Base-by-base conservation (phyloP, 805 yeast genomes). In the Saccharomycopsis amapae region DNA sequence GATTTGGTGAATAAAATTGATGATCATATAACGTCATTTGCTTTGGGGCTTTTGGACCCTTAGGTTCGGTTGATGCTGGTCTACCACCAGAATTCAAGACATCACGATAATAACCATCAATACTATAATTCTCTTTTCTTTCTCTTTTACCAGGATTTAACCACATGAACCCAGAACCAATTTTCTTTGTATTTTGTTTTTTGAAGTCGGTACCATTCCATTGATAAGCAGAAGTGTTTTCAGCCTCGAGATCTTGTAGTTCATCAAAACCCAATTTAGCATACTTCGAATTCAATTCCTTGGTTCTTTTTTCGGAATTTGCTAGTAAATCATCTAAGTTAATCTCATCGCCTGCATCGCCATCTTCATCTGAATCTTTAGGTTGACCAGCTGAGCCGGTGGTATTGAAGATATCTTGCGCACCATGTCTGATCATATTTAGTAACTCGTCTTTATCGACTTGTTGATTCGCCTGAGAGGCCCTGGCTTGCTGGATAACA, bases 161-260 rank as follows among this genome's bases (percentile, higher is more conserved):
- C 90, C 94, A 85, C 19, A 73, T 72, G 47, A 78, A 75, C 49
- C 71, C 72, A 18, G 51, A 47, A 10, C 76, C 67, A 33, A 73
- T 66, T 10, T 72, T 70, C 24, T 71, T 63, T n/a, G 67, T 63
- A 2, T 66, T 62, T 36, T 68, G 72, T 55, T 81, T 81, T 62
- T 81, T 80, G 66, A 83, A 85, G 57, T 81, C 82, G 53, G 82
- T 79, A 40, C 95, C 95, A 61, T 85, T 81, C 95, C 95, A 85
- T 62, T 85, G 90, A 62, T 85, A 85, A 12, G 86, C 89, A 2
- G 81, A 76, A 3, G 75, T 69, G 12, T 38, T 32, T 50, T 78
- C 84, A 46, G 81, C 75, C 24, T 84, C 69, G 3, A 42, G 24
- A 58, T 80, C 81, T 57, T 85, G 93, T 51, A 85, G 66, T 48